These are phyloP conservation scores for Breynia disticha DNA, from an alignment of 441 rosid genomes.

Conservation along the genomic window DNA sequence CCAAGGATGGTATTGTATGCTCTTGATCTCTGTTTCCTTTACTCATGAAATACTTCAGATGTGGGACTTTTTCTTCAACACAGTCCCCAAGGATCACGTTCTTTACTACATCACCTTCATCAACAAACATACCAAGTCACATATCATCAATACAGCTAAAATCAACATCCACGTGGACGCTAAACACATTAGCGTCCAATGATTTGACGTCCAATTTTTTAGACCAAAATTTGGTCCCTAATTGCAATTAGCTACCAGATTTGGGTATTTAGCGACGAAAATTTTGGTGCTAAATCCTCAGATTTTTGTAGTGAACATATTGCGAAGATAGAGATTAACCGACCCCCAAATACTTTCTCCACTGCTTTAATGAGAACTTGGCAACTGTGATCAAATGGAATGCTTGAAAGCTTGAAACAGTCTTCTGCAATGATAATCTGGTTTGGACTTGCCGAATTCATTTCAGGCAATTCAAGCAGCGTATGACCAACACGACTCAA, in stretches of 20 bases:
- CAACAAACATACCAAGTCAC: not conserved
- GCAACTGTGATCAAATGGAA: conserved; percentile 39
- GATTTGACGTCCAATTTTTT: too few species aligned
- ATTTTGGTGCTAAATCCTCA: too few species aligned
- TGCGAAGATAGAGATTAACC: conserved; percentile 9
- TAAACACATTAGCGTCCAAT: too few species aligned
- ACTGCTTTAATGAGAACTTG: conserved; percentile 45
- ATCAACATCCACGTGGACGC: too few species aligned
- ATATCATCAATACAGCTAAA: too few species aligned
- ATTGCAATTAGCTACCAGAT: too few species aligned
- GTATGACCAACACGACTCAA: conserved; percentile 55
- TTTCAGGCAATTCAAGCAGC: conserved; percentile 42
- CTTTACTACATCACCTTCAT: conserved; percentile 45
- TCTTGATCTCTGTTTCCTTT: conserved; percentile 27
- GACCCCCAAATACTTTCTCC: conserved; percentile 60
- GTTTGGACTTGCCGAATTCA: conserved; percentile 26
- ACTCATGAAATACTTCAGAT: conserved; percentile 50
- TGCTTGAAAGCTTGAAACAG: conserved; percentile 61
- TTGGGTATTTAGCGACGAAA: too few species aligned
- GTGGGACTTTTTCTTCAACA: conserved; percentile 49
- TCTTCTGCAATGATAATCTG: conserved; percentile 61
- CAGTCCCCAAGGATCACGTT: conserved; percentile 50
- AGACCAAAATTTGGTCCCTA: too few species aligned
- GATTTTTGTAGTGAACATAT: too few species aligned
- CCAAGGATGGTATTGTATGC: conserved; percentile 51